These are phyloP conservation scores for Labyrinthula sp. DNA, from an alignment of 352 stramenopile species.

Conservation along the genomic window DNA sequence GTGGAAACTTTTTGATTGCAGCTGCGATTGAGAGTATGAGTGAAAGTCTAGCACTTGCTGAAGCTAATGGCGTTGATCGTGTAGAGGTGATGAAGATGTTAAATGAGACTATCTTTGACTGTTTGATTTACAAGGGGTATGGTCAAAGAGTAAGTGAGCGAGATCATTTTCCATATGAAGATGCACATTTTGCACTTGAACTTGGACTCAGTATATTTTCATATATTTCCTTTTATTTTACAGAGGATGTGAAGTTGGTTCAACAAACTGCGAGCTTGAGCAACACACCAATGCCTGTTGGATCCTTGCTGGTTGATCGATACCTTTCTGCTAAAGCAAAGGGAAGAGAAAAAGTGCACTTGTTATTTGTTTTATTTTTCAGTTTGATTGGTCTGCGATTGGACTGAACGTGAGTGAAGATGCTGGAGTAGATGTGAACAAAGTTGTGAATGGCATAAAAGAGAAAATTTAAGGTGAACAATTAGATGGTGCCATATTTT, in stretches of 20 bases:
- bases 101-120: conserved; percentile 52
- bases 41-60: conserved; percentile 44
- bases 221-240: too few species aligned
- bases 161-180: conserved; percentile 46
- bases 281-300: conserved; percentile 49
- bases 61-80: conserved; percentile 49
- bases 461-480: too few species aligned
- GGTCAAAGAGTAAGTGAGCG: conserved; percentile 48
- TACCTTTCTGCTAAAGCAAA: conserved; percentile 45
- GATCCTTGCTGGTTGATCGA: conserved; percentile 46
- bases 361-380: too few species aligned
- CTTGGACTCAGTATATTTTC: conserved; percentile 48
- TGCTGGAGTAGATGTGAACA: conserved; percentile 44
- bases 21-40: conserved; percentile 49
- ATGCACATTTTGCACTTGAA: conserved; percentile 49
- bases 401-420: conserved; percentile 43
- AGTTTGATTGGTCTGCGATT: conserved; percentile 53
- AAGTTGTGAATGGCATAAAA: too few species aligned
- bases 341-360: conserved; percentile 41
- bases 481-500: too few species aligned
- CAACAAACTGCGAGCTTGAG: conserved; percentile 41
- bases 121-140: conserved; percentile 52
- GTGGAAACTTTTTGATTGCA: conserved; percentile 54
- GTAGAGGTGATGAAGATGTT: conserved; percentile 50
- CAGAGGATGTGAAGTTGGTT: conserved; percentile 46